Base-by-base conservation (phyloP, 1,284 basidiomycete species). In the Fomitopsis betulina region DNA sequence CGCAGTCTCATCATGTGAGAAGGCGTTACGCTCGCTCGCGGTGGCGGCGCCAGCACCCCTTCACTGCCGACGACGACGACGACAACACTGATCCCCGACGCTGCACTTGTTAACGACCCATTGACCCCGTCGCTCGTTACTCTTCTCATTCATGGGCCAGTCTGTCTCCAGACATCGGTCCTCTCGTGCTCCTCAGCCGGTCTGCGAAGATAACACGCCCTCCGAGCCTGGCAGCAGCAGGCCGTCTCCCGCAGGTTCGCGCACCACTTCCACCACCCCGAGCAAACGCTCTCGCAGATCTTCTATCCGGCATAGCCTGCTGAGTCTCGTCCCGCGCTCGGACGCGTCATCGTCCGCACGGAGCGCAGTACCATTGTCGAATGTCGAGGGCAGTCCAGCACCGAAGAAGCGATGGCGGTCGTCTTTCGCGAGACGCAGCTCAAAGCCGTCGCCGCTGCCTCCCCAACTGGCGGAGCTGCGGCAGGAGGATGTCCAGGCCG, bases 361-460 rank as follows among this genome's bases (percentile, higher is more conserved):
- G 21, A 42, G 54, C 32, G 43, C 55, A 10, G 49, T 57, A 15
- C 55, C 57, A 21, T 50, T 63, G 19, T 55, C 65, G n/a, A 32
- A 54, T 21, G 37, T 37, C 17, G 56, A 58, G 25, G 27, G 50
- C 39, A 27, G 56, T 10, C 59, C 57, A 42, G 62, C 66, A 15
- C 38, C 63, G 15, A 75, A 68, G 59, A 76, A 73, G 60, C 70
- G 71, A 54, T 79, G 77, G 77, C 67, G 73, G 40, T 71, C 70
- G n/a, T 79, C 77, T 15, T 51, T 51, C 13, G 49, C 49, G 30
- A 67, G 69, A 55, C 66, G 73, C 25, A 67, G 68, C 54, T 72
- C 73, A 15, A 72, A 70, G 53, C 58, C 66, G 4, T 35, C 8
- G 5, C 37, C 8, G 52, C 55, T 56, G 33, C 56, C 53, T 13